phyloP scores from a whole-genome alignment of 2,329 filamentous ascomycete genomes.

The Paecilomyces niveus region DNA sequence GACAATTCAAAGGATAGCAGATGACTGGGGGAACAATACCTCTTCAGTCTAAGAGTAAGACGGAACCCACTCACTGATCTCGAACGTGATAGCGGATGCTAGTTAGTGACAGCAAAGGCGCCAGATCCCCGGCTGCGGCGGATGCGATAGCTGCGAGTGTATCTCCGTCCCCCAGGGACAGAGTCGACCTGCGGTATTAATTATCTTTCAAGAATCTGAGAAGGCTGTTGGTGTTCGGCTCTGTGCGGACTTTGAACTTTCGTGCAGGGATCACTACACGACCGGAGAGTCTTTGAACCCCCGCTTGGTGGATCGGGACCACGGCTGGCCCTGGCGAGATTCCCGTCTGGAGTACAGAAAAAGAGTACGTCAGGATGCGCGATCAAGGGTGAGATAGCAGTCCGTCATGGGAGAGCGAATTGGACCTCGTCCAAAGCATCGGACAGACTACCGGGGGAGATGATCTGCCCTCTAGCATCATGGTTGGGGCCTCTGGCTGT shows the following conservation, averaged over 20 bases:
- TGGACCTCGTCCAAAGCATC: not conserved
- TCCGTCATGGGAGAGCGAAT: not conserved
- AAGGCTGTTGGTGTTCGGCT: not conserved
- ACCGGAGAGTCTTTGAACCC: not conserved
- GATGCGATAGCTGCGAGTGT: not conserved
- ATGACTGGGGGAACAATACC: not conserved
- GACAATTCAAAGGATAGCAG: not conserved
- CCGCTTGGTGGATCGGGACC: not conserved
- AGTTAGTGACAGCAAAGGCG: not conserved
- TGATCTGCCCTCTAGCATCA: not conserved
- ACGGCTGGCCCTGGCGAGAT: not conserved
- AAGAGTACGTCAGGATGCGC: not conserved
- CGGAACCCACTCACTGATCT: not conserved
- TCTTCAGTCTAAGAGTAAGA: not conserved
- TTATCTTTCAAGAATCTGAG: not conserved
- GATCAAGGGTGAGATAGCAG: not conserved
- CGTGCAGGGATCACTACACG: not conserved
- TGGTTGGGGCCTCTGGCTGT: not conserved
- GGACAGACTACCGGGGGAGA: not conserved
- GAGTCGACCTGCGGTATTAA: not conserved
- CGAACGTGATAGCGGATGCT: not conserved
- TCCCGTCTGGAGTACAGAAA: not conserved
- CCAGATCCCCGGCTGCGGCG: not conserved
- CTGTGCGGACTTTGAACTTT: not conserved
- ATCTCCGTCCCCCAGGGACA: not conserved